Base-by-base conservation (phyloP, 116 monocot genomes). In the Papilionanthe hybrid region DNA sequence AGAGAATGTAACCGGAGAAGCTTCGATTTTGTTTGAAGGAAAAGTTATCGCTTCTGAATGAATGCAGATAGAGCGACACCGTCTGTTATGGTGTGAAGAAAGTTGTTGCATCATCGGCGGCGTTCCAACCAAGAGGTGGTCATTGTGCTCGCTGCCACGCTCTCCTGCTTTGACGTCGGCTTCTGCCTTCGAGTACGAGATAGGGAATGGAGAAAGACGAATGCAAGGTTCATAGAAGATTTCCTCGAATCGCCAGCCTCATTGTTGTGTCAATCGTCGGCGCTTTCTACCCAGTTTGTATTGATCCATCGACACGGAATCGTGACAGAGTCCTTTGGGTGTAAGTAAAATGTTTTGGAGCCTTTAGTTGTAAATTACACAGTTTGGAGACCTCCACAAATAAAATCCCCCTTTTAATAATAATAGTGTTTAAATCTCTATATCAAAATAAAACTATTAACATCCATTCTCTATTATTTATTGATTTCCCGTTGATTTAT, bases 51-150 rank as follows among this genome's bases (percentile, higher is more conserved):
- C 45, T 56, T 19, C 78, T 76, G 45, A 67, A 72, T 37, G 90
- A 90, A 10, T 72, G 76, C 10, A 83, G 78, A 48, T 90, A 87
- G 90, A 78, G 83, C 9, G 90, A 90, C 74, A 87, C 85, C 55
- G 87, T 72, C 19, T 85, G 85, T 5, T 90, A 90, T 69, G 81
- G 85, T 32, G 82, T 79, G 20, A 90, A 81, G 32, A 87, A 87
- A 85, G 90, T 83, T 42, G 28, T 1, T 18, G 48, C n/a, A 74
- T 53, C 32, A 75, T 44, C 42, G 68, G 32, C 8, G 72, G 18
- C 18, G 15, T 29, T 13, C 49, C 71, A 5, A 56, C 76, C 12
- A 55, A 72, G 44, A 32, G 83, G 29, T 28, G 71, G 44, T 28
- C 66, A n/a, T 45, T 19, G 47, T 65, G 43, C 0, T 63, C 60